These are phyloP conservation scores for Moniliella sp. DNA, from an alignment of 1,284 basidiomycete genomes.

Conservation along the genomic window DNA sequence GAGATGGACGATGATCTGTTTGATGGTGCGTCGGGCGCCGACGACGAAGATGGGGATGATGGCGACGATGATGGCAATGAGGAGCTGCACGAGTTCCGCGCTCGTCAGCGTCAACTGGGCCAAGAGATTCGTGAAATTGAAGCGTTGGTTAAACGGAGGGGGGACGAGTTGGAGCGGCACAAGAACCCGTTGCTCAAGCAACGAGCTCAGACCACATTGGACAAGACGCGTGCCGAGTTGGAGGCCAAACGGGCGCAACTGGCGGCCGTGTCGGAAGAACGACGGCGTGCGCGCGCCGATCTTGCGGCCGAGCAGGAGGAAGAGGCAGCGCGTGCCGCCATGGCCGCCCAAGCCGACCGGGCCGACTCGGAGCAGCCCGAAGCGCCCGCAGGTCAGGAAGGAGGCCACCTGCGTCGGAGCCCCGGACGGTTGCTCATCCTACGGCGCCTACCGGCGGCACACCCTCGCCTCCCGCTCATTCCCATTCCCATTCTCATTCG, in stretches of 20 bases:
- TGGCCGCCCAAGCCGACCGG: constrained; percentile 4
- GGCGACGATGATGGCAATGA: constrained; percentile 35
- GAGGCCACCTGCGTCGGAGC: constrained; percentile 4
- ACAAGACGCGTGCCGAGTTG: constrained; percentile 20
- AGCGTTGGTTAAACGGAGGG: constrained; percentile 21
- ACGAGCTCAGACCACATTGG: constrained; percentile 24
- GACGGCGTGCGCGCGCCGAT: constrained; percentile 10
- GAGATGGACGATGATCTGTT: constrained; percentile 1
- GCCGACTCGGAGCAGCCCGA: constrained; percentile 11
- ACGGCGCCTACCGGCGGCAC: not conserved
- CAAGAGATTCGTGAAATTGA: constrained; percentile 31
- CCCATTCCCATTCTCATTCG: not conserved
- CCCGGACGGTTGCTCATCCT: not conserved
- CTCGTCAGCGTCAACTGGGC: constrained; percentile 28
- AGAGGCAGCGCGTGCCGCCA: constrained; percentile 5
- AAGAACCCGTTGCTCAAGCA: constrained; percentile 28
- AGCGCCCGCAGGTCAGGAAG: constrained; percentile 8
- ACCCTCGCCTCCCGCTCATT: not conserved
- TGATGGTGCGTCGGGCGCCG: constrained; percentile 41
- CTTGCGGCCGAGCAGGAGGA: constrained; percentile 10
- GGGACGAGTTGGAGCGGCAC: constrained; percentile 24
- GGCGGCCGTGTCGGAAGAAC: constrained; percentile 16
- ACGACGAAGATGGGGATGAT: constrained; percentile 56
- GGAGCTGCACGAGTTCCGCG: constrained; percentile 17
- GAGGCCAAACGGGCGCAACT: constrained; percentile 28